phyloP scores from a whole-genome alignment of 2,329 filamentous ascomycete species.

The Lachnellula hyalina region DNA sequence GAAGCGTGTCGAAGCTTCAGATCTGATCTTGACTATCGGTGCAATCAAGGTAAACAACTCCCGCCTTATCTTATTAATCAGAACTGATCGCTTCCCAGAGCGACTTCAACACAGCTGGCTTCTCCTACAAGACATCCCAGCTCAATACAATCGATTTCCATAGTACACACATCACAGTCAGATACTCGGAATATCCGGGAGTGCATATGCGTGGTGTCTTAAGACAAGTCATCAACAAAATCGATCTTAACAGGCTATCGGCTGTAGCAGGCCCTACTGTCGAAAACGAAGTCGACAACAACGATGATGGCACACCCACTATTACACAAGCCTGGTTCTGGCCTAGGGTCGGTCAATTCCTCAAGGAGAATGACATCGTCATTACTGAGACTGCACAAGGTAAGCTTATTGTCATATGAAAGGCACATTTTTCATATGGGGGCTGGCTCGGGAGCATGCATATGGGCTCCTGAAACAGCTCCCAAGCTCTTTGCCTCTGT shows the following conservation, averaged over 20 bases:
- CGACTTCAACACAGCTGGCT: slow-evolving; percentile 79
- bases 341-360: slow-evolving; percentile 68
- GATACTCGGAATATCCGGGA: slow-evolving; percentile 73
- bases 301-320: slow-evolving; percentile 34
- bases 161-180: slow-evolving; percentile 65
- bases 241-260: slow-evolving; percentile 54
- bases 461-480: too few relatives aligned
- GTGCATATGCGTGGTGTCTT: slow-evolving; percentile 76
- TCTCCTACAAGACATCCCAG: slow-evolving; percentile 72
- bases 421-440: too few relatives aligned
- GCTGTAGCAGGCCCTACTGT: slow-evolving; percentile 49
- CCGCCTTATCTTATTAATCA: neutral
- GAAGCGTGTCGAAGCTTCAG: slow-evolving; percentile 60
- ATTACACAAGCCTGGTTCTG: slow-evolving; percentile 74
- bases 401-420: too few relatives aligned
- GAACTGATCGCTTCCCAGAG: slow-evolving; percentile 42
- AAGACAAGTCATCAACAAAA: slow-evolving; percentile 57
- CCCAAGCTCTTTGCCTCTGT: too few relatives aligned
- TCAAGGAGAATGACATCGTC: slow-evolving; percentile 68
- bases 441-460: too few relatives aligned
- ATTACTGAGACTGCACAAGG: slow-evolving; percentile 76
- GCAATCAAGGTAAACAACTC: slow-evolving; percentile 43
- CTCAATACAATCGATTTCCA: slow-evolving; percentile 79
- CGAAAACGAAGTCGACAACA: slow-evolving; percentile 43
- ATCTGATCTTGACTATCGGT: slow-evolving; percentile 67